Base-by-base conservation (phyloP, 2,329 filamentous ascomycete genomes). In the Diplodia scrobiculata region DNA sequence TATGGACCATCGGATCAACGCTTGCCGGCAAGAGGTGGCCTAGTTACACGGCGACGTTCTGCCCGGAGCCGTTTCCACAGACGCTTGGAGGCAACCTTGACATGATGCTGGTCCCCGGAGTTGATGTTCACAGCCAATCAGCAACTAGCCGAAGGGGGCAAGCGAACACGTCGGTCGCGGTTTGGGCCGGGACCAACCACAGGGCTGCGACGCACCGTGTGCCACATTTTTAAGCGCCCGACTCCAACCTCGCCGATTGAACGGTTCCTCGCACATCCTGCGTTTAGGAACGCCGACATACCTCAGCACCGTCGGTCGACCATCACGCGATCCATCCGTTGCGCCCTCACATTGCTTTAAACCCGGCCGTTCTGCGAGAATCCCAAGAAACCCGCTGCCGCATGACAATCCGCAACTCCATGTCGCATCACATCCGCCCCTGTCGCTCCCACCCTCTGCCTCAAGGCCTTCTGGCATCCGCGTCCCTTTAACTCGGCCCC, bases 191-290 rank as follows among this genome's bases (percentile, higher is more conserved):
- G 52, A 25, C 52, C 52, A 54, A 54, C 52, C 29, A 29, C 52
- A 21, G n/a, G 52, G 52, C 52, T 54, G 52, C 34, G 52, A 54
- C 52, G 32, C 52, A n/a, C n/a, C n/a, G 19, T 21, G 52, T 36
- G 52, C 34, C 29, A 54, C 52, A 54, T 54, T 38, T 29, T 36
- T 54, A 54, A 54, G 52, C 52, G 52, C 52, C 47, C 52, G 52
- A 21, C 52, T n/a, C 11, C 52, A 27, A 54, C 52, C n/a, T n/a
- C 52, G 52, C 52, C 32, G 17, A 38, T 54, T 54, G 9, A 34
- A 54, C 21, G 52, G 52, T 25, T 54, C 25, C 32, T 36, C 52
- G 32, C 52, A 21, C 52, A 54, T 54, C n/a, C 52, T 54, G 6
- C 32, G 52, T 54, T 54, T 54, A 54, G 52, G 52, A 54, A 54